These are phyloP conservation scores for Fusarium buharicum DNA, from an alignment of 2,329 filamentous ascomycete species.

Conservation along the genomic window DNA sequence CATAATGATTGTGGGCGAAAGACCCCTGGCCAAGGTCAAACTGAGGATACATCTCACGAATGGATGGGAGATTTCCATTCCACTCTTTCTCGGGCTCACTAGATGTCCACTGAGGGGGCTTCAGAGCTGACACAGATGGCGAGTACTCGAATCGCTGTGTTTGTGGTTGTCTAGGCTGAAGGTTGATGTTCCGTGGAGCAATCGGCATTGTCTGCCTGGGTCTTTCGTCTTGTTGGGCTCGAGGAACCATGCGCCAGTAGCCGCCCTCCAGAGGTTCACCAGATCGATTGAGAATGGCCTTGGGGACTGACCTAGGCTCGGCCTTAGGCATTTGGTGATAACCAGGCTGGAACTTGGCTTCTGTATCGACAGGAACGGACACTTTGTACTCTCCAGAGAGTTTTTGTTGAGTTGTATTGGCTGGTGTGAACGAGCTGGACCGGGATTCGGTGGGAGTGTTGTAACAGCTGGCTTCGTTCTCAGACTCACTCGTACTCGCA, in stretches of 20 bases:
- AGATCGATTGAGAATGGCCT: background rate
- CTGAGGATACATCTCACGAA: slow-evolving; percentile 28
- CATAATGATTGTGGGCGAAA: background rate
- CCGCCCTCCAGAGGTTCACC: background rate
- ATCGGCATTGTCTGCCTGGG: background rate
- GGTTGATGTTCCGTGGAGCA: background rate
- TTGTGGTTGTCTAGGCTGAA: background rate
- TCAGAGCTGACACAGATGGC: background rate
- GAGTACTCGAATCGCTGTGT: background rate
- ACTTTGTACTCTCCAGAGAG: background rate
- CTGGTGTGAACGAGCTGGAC: background rate
- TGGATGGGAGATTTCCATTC: slow-evolving; percentile 16
- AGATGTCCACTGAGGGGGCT: background rate
- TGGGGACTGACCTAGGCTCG: background rate
- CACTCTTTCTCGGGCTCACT: slow-evolving; percentile 1
- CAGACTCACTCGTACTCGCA: background rate
- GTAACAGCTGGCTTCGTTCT: background rate
- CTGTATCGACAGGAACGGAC: background rate
- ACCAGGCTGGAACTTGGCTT: background rate
- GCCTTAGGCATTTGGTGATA: background rate
- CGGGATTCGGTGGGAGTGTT: background rate
- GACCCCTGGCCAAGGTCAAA: background rate
- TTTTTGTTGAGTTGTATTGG: background rate
- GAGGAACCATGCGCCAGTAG: slow-evolving; percentile 3
- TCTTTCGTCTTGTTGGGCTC: background rate